Conservation (phyloP, 1,284 basidiomycete species). For the Microbotryum lychnidis-dioicae region DNA sequence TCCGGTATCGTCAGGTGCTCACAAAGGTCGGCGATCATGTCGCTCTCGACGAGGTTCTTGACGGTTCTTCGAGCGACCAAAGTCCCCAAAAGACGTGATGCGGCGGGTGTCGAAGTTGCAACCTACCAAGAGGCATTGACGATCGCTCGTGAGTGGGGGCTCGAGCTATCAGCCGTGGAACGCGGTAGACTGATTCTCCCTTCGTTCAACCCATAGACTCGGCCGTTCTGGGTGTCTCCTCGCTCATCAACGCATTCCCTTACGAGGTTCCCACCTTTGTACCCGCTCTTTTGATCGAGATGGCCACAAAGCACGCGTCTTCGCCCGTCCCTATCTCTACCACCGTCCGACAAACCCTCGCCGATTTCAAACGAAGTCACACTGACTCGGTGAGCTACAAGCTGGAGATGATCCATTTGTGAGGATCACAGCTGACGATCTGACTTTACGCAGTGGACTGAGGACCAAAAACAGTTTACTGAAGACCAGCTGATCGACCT, state of each 20-base stretch:
- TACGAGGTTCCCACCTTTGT: conserved; percentile 78
- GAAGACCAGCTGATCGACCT: conserved; percentile 81
- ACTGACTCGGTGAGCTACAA: conserved; percentile 33
- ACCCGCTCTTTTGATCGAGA: conserved; percentile 72
- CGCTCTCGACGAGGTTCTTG: conserved; percentile 75
- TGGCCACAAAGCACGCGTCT: conserved; percentile 69
- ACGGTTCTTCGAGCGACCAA: conserved; percentile 54
- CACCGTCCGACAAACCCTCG: conserved; percentile 29
- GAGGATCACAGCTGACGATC: conserved; percentile 10
- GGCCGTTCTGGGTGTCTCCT: conserved; percentile 76
- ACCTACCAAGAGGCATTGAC: conserved; percentile 66
- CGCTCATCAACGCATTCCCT: conserved; percentile 69
- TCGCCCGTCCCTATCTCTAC: conserved; percentile 77
- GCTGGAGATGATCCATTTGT: conserved; percentile 1
- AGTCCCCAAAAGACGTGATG: conserved; percentile 61
- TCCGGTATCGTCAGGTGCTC: conserved; percentile 87
- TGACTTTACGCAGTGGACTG: conserved; percentile 63
- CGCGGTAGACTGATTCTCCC: background rate
- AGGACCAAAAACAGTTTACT: conserved; percentile 79
- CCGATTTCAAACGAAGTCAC: conserved; percentile 43
- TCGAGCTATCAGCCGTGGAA: conserved; percentile 4
- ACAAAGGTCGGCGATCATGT: conserved; percentile 76
- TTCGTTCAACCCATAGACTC: conserved; percentile 16
- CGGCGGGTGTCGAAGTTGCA: conserved; percentile 47
- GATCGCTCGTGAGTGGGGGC: conserved; percentile 58